phyloP scores from a whole-genome alignment of 768 basidiomycete species.

The Lactarius hengduanensis region DNA sequence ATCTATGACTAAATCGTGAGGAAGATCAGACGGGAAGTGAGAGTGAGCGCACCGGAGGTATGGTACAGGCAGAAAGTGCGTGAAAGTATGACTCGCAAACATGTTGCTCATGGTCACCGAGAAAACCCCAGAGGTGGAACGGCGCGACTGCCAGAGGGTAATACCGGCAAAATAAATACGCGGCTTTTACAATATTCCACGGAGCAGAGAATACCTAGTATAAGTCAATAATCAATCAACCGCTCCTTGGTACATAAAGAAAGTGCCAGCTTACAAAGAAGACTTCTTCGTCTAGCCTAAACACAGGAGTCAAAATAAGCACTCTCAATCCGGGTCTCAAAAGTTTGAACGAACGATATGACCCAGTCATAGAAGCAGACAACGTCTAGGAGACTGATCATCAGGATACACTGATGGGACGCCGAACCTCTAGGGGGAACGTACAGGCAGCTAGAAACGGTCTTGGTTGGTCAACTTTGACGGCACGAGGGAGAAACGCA shows the following conservation, averaged over 20 bases:
- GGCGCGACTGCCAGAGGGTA: constrained; percentile 21
- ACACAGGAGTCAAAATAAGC: not conserved
- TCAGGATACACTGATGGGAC: not conserved
- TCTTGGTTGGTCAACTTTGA: not conserved
- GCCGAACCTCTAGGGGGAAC: not conserved
- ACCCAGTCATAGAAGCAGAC: constrained; percentile 29
- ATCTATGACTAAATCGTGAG: constrained; percentile 6
- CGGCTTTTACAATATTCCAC: constrained; percentile 19
- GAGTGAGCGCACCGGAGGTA: constrained; percentile 19
- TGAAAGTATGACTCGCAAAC: constrained; percentile 13
- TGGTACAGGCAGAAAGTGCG: constrained; percentile 11
- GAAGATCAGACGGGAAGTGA: not conserved
- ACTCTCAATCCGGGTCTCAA: not conserved
- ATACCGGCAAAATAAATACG: constrained; percentile 26
- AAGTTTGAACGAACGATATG: constrained; percentile 21
- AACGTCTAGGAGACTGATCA: constrained; percentile 11
- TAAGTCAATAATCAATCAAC: not conserved
- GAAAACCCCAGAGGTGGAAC: constrained; percentile 21
- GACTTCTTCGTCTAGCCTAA: constrained; percentile 24
- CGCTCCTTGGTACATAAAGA: too few relatives aligned
- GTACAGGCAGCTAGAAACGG: constrained; percentile 12
- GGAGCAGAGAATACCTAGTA: constrained; percentile 17
- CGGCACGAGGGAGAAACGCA: not conserved
- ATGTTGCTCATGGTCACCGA: constrained; percentile 2
- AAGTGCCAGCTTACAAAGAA: constrained; percentile 4